Evolutionary conservation across 1,284 basidiomycete species (phyloP).

Genomic region (Moesziomyces sp.): DNA sequence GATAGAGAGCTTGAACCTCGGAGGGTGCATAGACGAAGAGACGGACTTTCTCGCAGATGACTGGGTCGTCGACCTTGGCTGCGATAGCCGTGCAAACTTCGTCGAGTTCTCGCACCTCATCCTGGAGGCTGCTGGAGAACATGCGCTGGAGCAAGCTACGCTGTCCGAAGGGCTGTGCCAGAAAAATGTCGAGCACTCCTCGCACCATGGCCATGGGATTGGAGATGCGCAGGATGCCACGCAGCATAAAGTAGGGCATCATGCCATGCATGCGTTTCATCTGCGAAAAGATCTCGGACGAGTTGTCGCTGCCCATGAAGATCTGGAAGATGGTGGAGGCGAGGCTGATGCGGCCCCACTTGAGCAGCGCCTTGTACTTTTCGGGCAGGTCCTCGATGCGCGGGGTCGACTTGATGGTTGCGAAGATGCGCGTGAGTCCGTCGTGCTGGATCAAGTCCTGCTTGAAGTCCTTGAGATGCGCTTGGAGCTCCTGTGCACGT

Average conservation of each 20-base stretch:
- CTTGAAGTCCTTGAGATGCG: slow-evolving; percentile 86
- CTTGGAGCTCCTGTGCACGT: slow-evolving; percentile 86
- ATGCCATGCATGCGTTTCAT: slow-evolving; percentile 93
- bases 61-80: slow-evolving; percentile 86
- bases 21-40: slow-evolving; percentile 85
- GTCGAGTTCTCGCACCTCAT: slow-evolving; percentile 84
- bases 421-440: slow-evolving; percentile 87
- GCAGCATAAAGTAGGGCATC: slow-evolving; percentile 98
- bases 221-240: slow-evolving; percentile 88
- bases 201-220: slow-evolving; percentile 98
- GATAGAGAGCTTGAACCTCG: slow-evolving; percentile 79
- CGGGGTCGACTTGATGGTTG: slow-evolving; percentile 84
- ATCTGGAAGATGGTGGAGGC: slow-evolving; percentile 96
- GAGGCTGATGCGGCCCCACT: slow-evolving; percentile 88
- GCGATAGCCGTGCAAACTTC: slow-evolving; percentile 87
- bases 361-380: slow-evolving; percentile 87
- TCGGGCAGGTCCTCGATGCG: slow-evolving; percentile 81
- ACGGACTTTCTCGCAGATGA: slow-evolving; percentile 87
- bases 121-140: slow-evolving; percentile 90
- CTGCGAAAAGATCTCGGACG: slow-evolving; percentile 86
- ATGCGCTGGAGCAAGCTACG: slow-evolving; percentile 82
- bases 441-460: slow-evolving; percentile 81
- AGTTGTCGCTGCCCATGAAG: slow-evolving; percentile 90
- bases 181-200: slow-evolving; percentile 88
- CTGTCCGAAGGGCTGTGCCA: slow-evolving; percentile 97